Conservation (phyloP, 129 eudicot genomes). For the Pseudognaphalium luteoalbum region DNA sequence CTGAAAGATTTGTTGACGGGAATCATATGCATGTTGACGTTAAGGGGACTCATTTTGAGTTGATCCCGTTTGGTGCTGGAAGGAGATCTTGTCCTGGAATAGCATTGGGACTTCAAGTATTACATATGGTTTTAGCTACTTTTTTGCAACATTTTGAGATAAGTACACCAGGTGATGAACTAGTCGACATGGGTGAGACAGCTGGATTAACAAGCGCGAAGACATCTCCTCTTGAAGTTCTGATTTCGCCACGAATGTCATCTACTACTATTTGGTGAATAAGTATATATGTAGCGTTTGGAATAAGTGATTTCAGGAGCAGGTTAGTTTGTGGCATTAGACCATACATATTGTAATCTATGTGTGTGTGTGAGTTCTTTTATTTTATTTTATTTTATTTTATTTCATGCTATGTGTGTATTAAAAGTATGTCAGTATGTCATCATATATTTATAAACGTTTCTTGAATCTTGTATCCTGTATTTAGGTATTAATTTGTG, state of each 20-base stretch:
- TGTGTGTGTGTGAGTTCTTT: not conserved
- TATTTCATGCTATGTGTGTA: too few species aligned
- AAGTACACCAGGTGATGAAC: constrained; percentile 4
- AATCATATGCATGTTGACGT: constrained; percentile 26
- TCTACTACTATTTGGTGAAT: not conserved
- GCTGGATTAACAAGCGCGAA: constrained; percentile 24
- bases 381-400: too few species aligned
- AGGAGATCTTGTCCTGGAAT: constrained; percentile 29
- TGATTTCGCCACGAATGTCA: constrained; percentile 20
- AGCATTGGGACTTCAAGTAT: constrained; percentile 13
- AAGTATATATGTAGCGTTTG: not conserved
- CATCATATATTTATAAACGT: too few species aligned
- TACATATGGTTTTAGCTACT: constrained; percentile 26
- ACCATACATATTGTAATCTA: not conserved
- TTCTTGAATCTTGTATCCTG: too few species aligned
- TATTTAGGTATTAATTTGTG: too few species aligned
- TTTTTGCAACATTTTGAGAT: constrained; percentile 25
- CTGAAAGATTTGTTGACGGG: constrained; percentile 19
- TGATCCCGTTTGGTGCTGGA: constrained; percentile 32
- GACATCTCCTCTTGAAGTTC: constrained; percentile 25
- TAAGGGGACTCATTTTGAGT: constrained; percentile 27
- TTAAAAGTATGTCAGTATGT: too few species aligned
- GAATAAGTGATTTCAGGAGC: not conserved
- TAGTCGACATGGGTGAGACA: constrained; percentile 14
- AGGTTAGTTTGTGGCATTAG: not conserved